Conservation (phyloP, 148 eudicot genomes). For the Rhododendron williamsianum region DNA sequence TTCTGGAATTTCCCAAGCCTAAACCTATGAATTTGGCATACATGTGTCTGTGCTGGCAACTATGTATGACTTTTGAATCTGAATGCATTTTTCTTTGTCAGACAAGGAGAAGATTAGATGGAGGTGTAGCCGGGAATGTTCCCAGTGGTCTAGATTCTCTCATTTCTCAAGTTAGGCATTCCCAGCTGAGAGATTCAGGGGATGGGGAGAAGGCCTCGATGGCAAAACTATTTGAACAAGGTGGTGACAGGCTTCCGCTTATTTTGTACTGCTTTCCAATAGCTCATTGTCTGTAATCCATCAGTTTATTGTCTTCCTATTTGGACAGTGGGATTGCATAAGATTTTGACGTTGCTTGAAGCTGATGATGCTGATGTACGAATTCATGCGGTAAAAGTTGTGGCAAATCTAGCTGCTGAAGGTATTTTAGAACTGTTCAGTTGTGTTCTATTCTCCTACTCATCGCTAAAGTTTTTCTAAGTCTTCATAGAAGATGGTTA, state of each 20-base stretch:
- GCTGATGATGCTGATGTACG: conserved; percentile 78
- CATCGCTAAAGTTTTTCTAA: background rate
- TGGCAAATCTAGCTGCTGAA: conserved; percentile 91
- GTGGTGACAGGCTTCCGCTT: conserved; percentile 23
- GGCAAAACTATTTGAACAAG: conserved; percentile 95
- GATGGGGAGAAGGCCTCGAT: conserved; percentile 64
- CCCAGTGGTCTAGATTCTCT: conserved; percentile 45
- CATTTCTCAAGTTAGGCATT: conserved; percentile 46
- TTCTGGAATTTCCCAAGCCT: background rate
- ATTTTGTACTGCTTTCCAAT: background rate
- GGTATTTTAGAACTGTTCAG: conserved; percentile 30
- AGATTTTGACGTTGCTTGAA: conserved; percentile 78
- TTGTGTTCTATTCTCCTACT: background rate
- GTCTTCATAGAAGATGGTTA: background rate
- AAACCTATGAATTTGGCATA: conserved; percentile 2
- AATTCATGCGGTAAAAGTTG: conserved; percentile 86
- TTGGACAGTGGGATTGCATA: conserved; percentile 76
- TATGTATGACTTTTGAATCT: conserved; percentile 15
- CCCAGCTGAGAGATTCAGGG: conserved; percentile 48
- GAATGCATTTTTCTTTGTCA: conserved; percentile 18
- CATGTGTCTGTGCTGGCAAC: background rate
- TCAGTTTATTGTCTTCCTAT: background rate
- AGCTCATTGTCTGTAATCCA: background rate
- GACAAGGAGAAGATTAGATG: conserved; percentile 74
- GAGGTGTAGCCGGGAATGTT: conserved; percentile 25